Evolutionary conservation across 768 basidiomycete genomes (phyloP).

Genomic region (Serendipita indica): DNA sequence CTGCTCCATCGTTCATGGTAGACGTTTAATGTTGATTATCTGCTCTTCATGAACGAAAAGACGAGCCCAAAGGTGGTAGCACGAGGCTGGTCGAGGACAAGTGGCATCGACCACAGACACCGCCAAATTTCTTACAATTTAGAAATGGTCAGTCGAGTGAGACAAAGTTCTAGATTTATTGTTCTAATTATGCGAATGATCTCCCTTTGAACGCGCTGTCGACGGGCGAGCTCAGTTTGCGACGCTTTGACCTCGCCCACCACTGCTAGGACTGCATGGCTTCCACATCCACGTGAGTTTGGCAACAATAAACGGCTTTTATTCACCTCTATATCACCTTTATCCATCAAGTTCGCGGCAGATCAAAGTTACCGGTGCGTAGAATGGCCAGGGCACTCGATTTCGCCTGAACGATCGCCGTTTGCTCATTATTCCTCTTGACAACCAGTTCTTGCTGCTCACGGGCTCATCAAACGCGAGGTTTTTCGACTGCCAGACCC

Average conservation of each 20-base stretch:
- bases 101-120: not conserved
- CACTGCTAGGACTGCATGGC: not conserved
- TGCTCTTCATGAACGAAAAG: not conserved
- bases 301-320: not conserved
- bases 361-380: constrained; percentile 12
- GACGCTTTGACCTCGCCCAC: too few species aligned
- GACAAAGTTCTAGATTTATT: too few species aligned
- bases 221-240: too few species aligned
- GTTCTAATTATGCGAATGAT: too few species aligned
- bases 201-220: too few species aligned
- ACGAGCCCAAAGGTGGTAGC: too few species aligned
- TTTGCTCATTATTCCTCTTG: too few species aligned
- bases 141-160: too few species aligned
- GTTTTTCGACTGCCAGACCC: constrained; percentile 95
- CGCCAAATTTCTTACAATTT: too few species aligned
- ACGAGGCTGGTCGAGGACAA: not conserved
- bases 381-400: too few species aligned
- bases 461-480: constrained; percentile 85
- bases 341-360: constrained; percentile 8
- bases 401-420: too few species aligned
- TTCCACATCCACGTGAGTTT: not conserved
- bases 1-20: constrained; percentile 1
- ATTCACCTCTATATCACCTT: not conserved
- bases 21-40: not conserved
- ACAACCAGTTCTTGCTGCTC: constrained; percentile 83